Evolutionary conservation across 371 early-diverging fungal genomes (phyloP), one percentile per base, ranked within the genome.

Genomic region (Mortierella sp.): DNA sequence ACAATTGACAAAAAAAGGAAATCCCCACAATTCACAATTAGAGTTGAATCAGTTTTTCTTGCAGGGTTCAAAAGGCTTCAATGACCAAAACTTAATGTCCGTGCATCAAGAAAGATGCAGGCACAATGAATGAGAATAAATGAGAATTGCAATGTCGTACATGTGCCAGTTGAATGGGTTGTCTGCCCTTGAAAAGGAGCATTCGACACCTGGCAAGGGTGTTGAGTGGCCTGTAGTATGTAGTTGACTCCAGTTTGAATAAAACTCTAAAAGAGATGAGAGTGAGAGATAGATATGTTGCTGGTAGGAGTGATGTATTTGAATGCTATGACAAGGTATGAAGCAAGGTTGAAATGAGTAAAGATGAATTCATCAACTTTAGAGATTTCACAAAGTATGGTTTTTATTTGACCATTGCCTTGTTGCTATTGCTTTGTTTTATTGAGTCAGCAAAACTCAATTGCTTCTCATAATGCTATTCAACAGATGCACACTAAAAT

Each of bases 161-260:
- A 85, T 94, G 90, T 35, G 94, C 95, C 19, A 94, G 86, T 47
- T 93, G 85, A 40, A 94, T 93, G 34, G 94, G 92, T 74, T 88
- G 87, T 66, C 91, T 92, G 73, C 94, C 92, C 76, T 94, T 93
- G 86, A 91, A 94, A 45, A 94, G 83, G 26, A 94, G 82, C 71
- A 93, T 87, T 55, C 94, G 88, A 80, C 94, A 94, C 93, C 94
- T 93, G 60, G 70, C 68, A 61, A 73, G 68, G 59, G 70, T 69
- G 66, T 69, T 71, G 56, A 74, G 69, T 34, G 67, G 77, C 13
- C 45, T 70, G 60, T 63, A 26, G 56, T 35, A 60, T 22, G 66
- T 17, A 42, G 40, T 19, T 45, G 55, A 51, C 28, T 74, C 72
- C 81, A 80, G 53, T 9, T 55, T 72, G 72, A 40, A 43, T n/a